A percentile compares a stretch with the other conserved stretches of the same genome.
Conservation (phyloP, 805 yeast species). For the Nakazawaea populi region DNA sequence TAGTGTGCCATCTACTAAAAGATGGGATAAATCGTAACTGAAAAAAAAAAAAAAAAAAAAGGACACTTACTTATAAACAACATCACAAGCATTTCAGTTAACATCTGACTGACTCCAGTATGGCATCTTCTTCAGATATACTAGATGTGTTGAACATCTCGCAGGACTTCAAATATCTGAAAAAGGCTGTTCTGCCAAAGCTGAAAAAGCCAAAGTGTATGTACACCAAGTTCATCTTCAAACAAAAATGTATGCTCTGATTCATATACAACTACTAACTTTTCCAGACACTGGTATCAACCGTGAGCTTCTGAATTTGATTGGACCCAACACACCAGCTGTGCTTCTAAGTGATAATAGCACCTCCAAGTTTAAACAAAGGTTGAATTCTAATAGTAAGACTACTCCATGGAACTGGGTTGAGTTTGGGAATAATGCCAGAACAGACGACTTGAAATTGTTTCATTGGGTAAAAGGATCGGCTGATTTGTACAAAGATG, state of each 20-base stretch:
- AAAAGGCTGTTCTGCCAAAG: constrained; percentile 26
- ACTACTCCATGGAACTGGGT: constrained; percentile 81
- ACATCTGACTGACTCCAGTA: not conserved
- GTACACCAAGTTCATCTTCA: not conserved
- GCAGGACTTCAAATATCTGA: constrained; percentile 30
- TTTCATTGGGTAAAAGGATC: constrained; percentile 88
- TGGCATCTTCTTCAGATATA: constrained; percentile 45
- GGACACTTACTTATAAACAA: too few species aligned
- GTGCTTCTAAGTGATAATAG: constrained; percentile 38
- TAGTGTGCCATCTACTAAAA: too few species aligned
- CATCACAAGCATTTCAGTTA: not conserved
- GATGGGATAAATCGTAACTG: too few species aligned
- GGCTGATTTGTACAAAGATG: constrained; percentile 34
- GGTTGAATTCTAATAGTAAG: constrained; percentile 51
- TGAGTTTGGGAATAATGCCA: constrained; percentile 50
- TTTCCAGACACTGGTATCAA: constrained; percentile 61
- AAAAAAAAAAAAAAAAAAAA: too few species aligned
- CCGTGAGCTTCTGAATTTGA: constrained; percentile 78
- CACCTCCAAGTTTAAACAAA: constrained; percentile 54
- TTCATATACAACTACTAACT: not conserved
- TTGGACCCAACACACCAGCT: constrained; percentile 93
- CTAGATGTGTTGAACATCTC: constrained; percentile 71
- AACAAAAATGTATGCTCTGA: not conserved
- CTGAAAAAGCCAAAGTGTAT: constrained; percentile 27
- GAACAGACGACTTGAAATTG: constrained; percentile 46